These are phyloP conservation scores for Pilaira anomala DNA, from an alignment of 192 early-diverging fungal genomes.

Conservation along the genomic window DNA sequence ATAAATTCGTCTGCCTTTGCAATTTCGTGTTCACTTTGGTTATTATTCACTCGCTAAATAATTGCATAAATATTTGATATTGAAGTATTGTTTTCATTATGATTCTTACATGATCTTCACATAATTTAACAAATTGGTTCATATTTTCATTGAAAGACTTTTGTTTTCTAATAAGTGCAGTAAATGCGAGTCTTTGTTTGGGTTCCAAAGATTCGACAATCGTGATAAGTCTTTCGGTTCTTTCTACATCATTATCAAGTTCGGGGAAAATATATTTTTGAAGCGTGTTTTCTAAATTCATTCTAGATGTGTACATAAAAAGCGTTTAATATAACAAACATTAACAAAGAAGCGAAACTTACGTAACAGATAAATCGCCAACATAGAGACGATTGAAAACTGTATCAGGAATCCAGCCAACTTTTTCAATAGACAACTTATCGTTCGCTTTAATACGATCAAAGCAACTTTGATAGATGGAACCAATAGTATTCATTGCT, in stretches of 20 bases:
- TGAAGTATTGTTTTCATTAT: background rate
- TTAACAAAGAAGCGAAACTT: constrained; percentile 30
- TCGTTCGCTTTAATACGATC: constrained; percentile 68
- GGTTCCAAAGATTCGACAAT: constrained; percentile 63
- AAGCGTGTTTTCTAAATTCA: constrained; percentile 59
- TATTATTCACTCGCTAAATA: background rate
- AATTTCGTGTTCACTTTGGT: background rate
- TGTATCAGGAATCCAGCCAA: constrained; percentile 79
- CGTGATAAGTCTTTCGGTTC: constrained; percentile 67
- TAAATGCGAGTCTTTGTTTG: constrained; percentile 71
- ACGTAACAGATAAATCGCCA: constrained; percentile 78
- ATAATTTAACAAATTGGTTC: constrained; percentile 5
- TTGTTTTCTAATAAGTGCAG: constrained; percentile 72
- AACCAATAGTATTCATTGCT: constrained; percentile 69
- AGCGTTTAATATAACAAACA: background rate
- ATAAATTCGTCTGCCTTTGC: constrained; percentile 12
- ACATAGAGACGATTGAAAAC: constrained; percentile 85
- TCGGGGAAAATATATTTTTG: constrained; percentile 62
- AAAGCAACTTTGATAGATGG: constrained; percentile 72
- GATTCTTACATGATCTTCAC: constrained; percentile 4
- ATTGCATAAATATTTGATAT: background rate
- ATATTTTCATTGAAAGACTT: constrained; percentile 24
- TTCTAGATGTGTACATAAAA: too few species aligned
- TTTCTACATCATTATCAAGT: constrained; percentile 44
- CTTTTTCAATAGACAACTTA: constrained; percentile 52